phyloP scores from a whole-genome alignment of 192 early-diverging fungal species.

The Backusella australiensis region DNA sequence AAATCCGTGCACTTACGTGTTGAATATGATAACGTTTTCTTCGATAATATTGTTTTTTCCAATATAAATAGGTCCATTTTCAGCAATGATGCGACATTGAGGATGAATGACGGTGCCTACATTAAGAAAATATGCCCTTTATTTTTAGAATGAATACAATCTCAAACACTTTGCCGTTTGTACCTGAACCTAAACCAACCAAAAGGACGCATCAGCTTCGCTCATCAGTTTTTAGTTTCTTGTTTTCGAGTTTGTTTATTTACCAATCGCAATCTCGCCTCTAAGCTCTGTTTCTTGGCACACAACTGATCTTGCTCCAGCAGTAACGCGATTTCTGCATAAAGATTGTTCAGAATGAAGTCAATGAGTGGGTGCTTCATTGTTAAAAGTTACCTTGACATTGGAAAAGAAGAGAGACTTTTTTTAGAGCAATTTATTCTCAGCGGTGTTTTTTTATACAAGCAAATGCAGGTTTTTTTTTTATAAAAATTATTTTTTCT shows the following conservation, averaged over 20 bases:
- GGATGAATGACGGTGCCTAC: conserved; percentile 72
- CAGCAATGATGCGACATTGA: conserved; percentile 65
- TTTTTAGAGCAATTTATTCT: background rate
- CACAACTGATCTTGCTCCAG: conserved; percentile 36
- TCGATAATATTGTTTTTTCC: conserved; percentile 76
- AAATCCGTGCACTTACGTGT: conserved; percentile 45
- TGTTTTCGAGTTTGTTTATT: background rate
- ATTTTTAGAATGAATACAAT: background rate
- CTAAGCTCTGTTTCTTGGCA: conserved; percentile 54
- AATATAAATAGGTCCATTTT: conserved; percentile 65
- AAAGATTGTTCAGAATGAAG: background rate
- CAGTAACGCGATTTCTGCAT: conserved; percentile 29
- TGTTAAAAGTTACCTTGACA: conserved; percentile 9
- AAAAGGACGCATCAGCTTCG: background rate
- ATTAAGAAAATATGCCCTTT: background rate
- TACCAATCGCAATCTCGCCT: conserved; percentile 52
- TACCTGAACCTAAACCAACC: conserved; percentile 14
- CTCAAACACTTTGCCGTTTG: background rate
- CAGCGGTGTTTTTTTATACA: background rate
- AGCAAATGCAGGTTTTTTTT: no score
- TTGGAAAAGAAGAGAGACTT: conserved; percentile 5
- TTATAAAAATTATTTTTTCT: background rate
- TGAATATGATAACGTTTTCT: conserved; percentile 68
- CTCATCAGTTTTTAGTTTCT: background rate
- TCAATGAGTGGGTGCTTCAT: background rate